Evolutionary conservation across 306 rosid genomes (phyloP), one percentile per base, ranked within the genome.

Genomic region (Argentina anserina): DNA sequence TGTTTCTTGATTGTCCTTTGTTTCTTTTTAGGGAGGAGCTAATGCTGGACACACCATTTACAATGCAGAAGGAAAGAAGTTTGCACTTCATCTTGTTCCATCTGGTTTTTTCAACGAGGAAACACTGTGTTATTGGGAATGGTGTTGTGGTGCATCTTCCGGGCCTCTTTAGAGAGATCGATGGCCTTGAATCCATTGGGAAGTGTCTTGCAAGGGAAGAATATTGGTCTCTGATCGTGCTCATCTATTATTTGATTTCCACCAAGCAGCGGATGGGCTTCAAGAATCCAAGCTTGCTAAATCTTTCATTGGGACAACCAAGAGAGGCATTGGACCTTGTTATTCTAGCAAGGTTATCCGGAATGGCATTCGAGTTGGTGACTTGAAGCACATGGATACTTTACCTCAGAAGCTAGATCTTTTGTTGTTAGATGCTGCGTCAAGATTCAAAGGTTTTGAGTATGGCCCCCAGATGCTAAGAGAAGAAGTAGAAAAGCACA

Each of bases 41-140:
- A 94, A 94, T 83, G 99, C 97, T 45, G 99, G 97, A 37, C 97
- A 94, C 76, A 94, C 99, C 49, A 94, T 94, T 71, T 94, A 94
- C 79, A 94, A 94, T 76, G 77, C 90, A 2, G 99, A 94, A 85
- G 99, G 99, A 69, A 91, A 91, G 78, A 94, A 91, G 83, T 94
- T 94, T 63, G 96, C 97, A 1, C 99, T 94, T 81, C 99, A 91
- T 80, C 95, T 91, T 53, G 90, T 94, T 77, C 99, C 99, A 17
- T 94, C 99, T 0, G 97, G 97, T 69, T 91, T 94, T 72, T 89
- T 94, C 52, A 91, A 94, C 56, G 96, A 89, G 81, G 96, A 90
- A 34, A 90, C 84, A 84, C 4, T 94, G 97, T 81, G 96, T 94
- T 70, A 83, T 94, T 68, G 99, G 99, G 34, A 94, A 94, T 53